Conservation (phyloP, 2,329 filamentous ascomycete genomes). For the Fragosphaeria purpurea region DNA sequence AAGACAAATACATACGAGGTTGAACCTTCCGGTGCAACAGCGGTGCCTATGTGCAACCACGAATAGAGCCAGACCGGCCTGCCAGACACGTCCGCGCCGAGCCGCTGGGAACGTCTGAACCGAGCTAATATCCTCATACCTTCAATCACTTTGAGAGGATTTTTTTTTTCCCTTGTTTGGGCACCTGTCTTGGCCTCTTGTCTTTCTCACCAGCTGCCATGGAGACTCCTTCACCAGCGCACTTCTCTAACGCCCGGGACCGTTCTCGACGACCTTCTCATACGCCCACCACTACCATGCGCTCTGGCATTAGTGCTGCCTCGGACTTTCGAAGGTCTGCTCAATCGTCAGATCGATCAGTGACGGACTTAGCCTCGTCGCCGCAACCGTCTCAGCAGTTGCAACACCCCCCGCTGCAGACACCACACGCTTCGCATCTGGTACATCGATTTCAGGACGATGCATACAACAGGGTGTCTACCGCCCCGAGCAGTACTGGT, state of each 20-base stretch:
- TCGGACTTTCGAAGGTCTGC: constrained; percentile 2
- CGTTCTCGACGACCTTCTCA: constrained; percentile 6
- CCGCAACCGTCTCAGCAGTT: constrained; percentile 6
- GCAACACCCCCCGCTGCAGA: not conserved
- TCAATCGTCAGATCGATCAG: not conserved
- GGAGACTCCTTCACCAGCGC: constrained; percentile 7
- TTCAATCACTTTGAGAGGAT: no score
- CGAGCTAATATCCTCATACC: no score
- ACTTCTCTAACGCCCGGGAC: constrained; percentile 4
- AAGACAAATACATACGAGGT: no score
- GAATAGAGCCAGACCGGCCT: no score
- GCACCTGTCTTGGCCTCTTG: not conserved
- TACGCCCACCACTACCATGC: constrained; percentile 6
- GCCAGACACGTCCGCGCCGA: no score
- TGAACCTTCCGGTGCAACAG: no score
- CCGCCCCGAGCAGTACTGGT: constrained; percentile 7
- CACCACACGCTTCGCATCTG: constrained; percentile 3
- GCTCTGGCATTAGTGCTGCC: constrained; percentile 2
- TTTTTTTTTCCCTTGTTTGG: not conserved
- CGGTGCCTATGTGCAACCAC: no score
- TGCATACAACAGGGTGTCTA: constrained; percentile 1
- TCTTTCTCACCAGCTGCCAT: constrained; percentile 4
- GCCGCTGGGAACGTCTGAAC: no score
- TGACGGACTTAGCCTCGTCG: constrained; percentile 6
- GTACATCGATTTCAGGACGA: constrained; percentile 9